Evolutionary conservation across 371 early-diverging fungal genomes (phyloP).

Genomic region (Lichtheimia ramosa): DNA sequence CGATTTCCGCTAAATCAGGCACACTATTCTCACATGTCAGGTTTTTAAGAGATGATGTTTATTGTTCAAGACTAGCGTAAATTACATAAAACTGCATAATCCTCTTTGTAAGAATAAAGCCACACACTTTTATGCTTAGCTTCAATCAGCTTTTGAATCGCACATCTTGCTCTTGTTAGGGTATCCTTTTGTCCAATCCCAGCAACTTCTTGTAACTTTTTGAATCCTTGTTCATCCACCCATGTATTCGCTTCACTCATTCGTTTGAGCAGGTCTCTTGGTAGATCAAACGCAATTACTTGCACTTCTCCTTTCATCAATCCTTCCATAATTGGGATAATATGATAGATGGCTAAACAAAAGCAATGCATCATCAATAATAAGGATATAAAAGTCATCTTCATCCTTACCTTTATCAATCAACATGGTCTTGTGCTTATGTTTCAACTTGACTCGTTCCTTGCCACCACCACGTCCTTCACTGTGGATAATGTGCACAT

Average conservation of each 20-base stretch:
- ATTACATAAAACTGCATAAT: constrained; percentile 54
- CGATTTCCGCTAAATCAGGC: not conserved
- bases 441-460: constrained; percentile 58
- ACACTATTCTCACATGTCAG: not conserved
- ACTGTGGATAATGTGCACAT: constrained; percentile 45
- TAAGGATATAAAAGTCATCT: not conserved
- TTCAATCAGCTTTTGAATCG: constrained; percentile 59
- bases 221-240: constrained; percentile 61
- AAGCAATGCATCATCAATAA: constrained; percentile 1
- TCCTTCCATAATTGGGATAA: constrained; percentile 55
- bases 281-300: constrained; percentile 70
- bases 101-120: constrained; percentile 74
- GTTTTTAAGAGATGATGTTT: not conserved
- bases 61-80: not conserved
- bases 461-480: constrained; percentile 37
- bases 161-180: constrained; percentile 54
- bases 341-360: constrained; percentile 51
- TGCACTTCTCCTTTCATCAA: constrained; percentile 58
- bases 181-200: constrained; percentile 37
- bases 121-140: constrained; percentile 66
- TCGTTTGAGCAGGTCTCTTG: constrained; percentile 56
- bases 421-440: constrained; percentile 68
- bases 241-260: constrained; percentile 61
- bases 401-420: constrained; percentile 62
- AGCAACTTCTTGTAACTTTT: constrained; percentile 38